A percentile compares a stretch with the other conserved stretches of the same genome.
phyloP scores from a whole-genome alignment of 2,329 filamentous ascomycete species.

The Cladosporium austrohemisphaericum region DNA sequence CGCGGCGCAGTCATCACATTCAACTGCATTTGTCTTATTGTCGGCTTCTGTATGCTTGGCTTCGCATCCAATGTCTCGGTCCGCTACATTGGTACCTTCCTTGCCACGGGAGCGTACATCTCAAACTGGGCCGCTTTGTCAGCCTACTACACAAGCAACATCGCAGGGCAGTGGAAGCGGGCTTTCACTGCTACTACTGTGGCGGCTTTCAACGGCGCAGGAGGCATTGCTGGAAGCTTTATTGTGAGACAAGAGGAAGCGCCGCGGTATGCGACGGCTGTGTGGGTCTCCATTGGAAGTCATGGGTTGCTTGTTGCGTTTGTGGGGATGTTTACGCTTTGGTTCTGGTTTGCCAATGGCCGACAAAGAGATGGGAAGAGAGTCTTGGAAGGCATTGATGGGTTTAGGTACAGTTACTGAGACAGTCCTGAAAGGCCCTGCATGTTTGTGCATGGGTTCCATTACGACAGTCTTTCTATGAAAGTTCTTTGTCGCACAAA shows the following conservation, averaged over 20 bases:
- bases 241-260: constrained; percentile 61
- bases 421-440: no score
- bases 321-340: constrained; percentile 26
- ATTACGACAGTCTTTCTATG: no score
- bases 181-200: constrained; percentile 59
- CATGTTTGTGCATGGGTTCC: no score
- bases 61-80: constrained; percentile 57
- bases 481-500: no score
- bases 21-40: constrained; percentile 59
- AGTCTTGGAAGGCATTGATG: constrained; percentile 33
- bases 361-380: constrained; percentile 26
- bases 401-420: constrained; percentile 46
- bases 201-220: constrained; percentile 58
- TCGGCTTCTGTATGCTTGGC: constrained; percentile 63
- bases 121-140: constrained; percentile 67
- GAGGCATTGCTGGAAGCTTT: constrained; percentile 63
- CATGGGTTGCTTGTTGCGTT: constrained; percentile 29
- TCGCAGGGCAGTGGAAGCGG: constrained; percentile 61
- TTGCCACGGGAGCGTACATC: constrained; percentile 65
- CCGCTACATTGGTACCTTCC: constrained; percentile 61
- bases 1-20: constrained; percentile 63
- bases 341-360: constrained; percentile 29
- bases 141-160: constrained; percentile 61
- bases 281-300: constrained; percentile 62
- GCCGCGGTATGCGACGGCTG: constrained; percentile 60